Percentiles rank a stretch among this genome's conserved stretches.
Evolutionary conservation across 768 basidiomycete species (phyloP).

Genomic region (Exsudoporus frostii): DNA sequence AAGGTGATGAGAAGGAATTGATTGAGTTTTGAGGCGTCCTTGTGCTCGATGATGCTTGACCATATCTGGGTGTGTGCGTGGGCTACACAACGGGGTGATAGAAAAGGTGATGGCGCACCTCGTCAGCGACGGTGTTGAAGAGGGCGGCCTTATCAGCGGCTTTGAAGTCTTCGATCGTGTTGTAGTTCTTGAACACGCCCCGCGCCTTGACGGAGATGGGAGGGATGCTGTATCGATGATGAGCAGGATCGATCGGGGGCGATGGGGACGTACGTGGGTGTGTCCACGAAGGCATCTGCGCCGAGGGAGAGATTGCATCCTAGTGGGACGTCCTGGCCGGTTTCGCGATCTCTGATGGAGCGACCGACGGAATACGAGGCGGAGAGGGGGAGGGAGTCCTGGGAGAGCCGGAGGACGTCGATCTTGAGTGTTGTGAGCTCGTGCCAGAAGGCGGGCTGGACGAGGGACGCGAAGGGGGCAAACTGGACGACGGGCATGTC

Average conservation of each 20-base stretch:
- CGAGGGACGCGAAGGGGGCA: slow-evolving; percentile 79
- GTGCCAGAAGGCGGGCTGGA: slow-evolving; percentile 93
- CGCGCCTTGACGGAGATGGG: slow-evolving; percentile 48
- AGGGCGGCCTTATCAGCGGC: slow-evolving; percentile 84
- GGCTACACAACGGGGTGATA: neutral
- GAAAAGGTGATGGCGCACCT: slow-evolving; percentile 40
- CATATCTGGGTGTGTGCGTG: slow-evolving; percentile 52
- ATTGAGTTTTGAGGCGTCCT: slow-evolving; percentile 56
- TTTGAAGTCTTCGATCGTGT: slow-evolving; percentile 96
- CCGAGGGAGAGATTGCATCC: slow-evolving; percentile 65
- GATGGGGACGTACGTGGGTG: slow-evolving; percentile 40
- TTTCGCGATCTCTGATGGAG: slow-evolving; percentile 71
- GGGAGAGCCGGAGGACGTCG: slow-evolving; percentile 81
- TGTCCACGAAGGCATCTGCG: slow-evolving; percentile 57
- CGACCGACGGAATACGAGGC: slow-evolving; percentile 73
- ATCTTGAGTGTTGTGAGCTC: slow-evolving; percentile 86
- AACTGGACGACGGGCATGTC: slow-evolving; percentile 75
- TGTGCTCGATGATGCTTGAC: slow-evolving; percentile 52
- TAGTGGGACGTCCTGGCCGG: slow-evolving; percentile 69
- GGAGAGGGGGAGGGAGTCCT: slow-evolving; percentile 58
- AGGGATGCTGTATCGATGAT: slow-evolving; percentile 35
- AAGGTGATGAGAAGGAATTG: slow-evolving; percentile 89
- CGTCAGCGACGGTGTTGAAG: slow-evolving; percentile 68
- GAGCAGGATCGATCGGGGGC: slow-evolving; percentile 2
- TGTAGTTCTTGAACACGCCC: slow-evolving; percentile 89